Base-by-base conservation (phyloP, 2,329 filamentous ascomycete genomes). In the Ilyonectria destructans region DNA sequence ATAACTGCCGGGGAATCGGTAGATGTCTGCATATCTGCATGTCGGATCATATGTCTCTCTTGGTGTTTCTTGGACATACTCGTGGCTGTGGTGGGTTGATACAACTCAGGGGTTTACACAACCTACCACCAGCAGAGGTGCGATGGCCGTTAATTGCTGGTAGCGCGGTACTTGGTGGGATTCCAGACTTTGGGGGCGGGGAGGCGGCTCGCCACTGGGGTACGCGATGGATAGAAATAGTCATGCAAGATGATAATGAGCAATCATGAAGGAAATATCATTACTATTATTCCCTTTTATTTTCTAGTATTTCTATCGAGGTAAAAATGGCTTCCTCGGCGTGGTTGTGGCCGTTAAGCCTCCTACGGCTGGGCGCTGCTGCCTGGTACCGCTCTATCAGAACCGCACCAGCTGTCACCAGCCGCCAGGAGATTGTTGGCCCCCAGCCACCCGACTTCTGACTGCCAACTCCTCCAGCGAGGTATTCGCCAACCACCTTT, bases 391-490 rank as follows among this genome's bases (percentile, higher is more conserved):
- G 26, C 64, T 57, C 67, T 78, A 79, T 72, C 75, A 72, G 45
- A 59, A 52, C 49, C 54, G 73, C 77, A 78, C 74, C 67, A 71
- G 26, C 26, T 49, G 54, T 58, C 72, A 68, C 65, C 57, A 62
- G 40, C 35, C 48, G 15, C 45, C 48, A 57, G 29, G 51, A 62
- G 63, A 66, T 62, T 55, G 49, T 49, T 52, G 51, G 52, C 35
- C 62, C 74, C 72, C 71, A 77, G 70, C 73, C 76, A 70, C 76
- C 75, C 62, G 70, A 76, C 67, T 71, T 77, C 66, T 66, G 21
- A 45, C 45, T 12, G 58, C n/a, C 60, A 51, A 49, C 45, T 61
- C 19, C 57, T 49, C 31, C 13, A n/a, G 43, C 31, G n/a, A 21
- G 19, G 23, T 21, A 40, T 23, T 33, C 52, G 29, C 54, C 48